Conservation (phyloP, 306 rosid genomes). For the Fragaria nilgerrensis region DNA sequence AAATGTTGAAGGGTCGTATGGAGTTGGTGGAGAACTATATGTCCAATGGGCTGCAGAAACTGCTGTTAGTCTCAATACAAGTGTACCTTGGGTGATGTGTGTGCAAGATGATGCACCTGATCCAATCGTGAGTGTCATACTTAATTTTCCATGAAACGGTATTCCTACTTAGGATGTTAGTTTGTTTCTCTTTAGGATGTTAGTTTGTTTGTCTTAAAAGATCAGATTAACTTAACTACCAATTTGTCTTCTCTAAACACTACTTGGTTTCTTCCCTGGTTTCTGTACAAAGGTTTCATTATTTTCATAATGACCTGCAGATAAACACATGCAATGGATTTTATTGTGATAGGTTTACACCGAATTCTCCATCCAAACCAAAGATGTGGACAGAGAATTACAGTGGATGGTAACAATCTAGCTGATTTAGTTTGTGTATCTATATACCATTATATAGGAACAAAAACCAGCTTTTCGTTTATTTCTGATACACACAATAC, state of each 20-base stretch:
- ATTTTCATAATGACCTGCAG: constrained; percentile 19
- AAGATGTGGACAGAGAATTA: constrained; percentile 33
- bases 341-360: constrained; percentile 24
- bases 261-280: background rate
- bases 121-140: constrained; percentile 24
- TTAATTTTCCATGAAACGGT: background rate
- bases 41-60: constrained; percentile 32
- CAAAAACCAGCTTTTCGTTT: background rate
- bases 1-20: constrained; percentile 12
- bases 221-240: background rate
- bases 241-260: background rate
- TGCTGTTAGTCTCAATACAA: constrained; percentile 22
- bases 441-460: background rate
- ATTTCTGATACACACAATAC: background rate
- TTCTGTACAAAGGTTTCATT: background rate
- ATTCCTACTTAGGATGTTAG: too few relatives aligned
- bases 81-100: constrained; percentile 38
- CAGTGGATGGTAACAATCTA: constrained; percentile 25
- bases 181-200: too few relatives aligned
- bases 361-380: constrained; percentile 24
- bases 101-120: constrained; percentile 28
- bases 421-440: background rate
- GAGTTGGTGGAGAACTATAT: constrained; percentile 27
- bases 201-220: too few relatives aligned
- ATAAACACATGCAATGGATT: constrained; percentile 38